Evolutionary conservation across 2,329 filamentous ascomycete genomes (phyloP), one percentile per base, ranked within the genome.

Genomic region (Exophiala phaeomuriformis): DNA sequence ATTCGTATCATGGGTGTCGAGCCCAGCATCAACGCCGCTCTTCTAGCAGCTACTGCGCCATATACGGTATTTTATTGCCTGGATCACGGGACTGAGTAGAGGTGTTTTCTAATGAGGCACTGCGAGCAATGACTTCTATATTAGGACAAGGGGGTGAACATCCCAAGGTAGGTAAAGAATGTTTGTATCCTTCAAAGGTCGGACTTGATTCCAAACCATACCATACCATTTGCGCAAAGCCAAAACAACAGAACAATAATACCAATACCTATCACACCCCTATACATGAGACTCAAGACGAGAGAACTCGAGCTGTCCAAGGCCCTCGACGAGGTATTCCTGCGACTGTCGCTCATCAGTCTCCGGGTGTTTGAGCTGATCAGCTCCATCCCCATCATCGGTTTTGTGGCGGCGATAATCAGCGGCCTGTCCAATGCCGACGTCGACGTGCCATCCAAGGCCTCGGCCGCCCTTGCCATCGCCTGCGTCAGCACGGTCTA

Each of bases 251-350:
- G 19, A 19, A 19, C 19, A 19, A 19, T 19, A 19, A 19, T n/a
- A 31, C 6, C 33, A 12, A 8, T 32, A 46, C 28, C n/a, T 48
- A 5, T 28, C 31, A 30, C 32, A 1, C 32, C 41, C 33, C 8
- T 32, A 46, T 40, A 10, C 27, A 59, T 59, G 57, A 56, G 41
- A 29, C 51, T 56, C 51, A 54, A 49, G 32, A 54, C 53, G 8
- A 46, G 53, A 53, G 57, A 59, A 39, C 53, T 59, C 40, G 53
- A 56, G 31, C 42, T 59, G 9, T 41, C 36, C 9, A 51, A 45
- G 28, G 53, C 57, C 29, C 47, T 56, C 31, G 57, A 59, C 40
- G 57, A 59, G 42, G 52, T 53, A 3, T 59, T 59, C 49, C 45
- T 59, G 9, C 53, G 57, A 27, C 41, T 59, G 9, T 55, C 32